phyloP scores from a whole-genome alignment of 2,329 filamentous ascomycete genomes.

The Clonostachys sp. region DNA sequence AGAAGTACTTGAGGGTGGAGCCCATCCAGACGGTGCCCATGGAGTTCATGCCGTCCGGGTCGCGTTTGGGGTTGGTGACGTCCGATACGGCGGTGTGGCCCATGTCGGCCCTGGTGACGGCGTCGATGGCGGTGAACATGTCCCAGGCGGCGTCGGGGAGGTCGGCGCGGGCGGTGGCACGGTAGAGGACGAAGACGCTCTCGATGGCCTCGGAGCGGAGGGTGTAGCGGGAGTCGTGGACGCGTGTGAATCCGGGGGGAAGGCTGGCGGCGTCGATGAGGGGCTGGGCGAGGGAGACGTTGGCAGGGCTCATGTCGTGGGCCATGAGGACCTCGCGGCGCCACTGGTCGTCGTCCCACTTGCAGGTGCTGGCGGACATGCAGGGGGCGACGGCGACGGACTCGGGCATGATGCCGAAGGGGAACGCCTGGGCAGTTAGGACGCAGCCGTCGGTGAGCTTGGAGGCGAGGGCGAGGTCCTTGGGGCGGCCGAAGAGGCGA shows the following conservation, averaged over 20 bases:
- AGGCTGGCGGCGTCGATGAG: conserved; percentile 5
- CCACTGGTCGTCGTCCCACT: conserved; percentile 27
- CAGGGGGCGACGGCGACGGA: conserved; percentile 39
- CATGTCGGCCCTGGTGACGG: conserved; percentile 33
- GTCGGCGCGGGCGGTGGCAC: conserved; percentile 37
- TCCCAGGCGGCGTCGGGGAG: conserved; percentile 40
- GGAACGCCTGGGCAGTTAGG: conserved; percentile 61
- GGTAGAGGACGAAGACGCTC: conserved; percentile 46
- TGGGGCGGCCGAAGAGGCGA: conserved; percentile 53
- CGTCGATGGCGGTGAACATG: conserved; percentile 38
- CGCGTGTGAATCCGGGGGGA: conserved; percentile 54
- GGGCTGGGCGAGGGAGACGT: background rate
- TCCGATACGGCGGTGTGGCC: conserved; percentile 36
- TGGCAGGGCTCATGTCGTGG: background rate
- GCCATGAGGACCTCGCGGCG: background rate
- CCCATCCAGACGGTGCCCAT: conserved; percentile 47
- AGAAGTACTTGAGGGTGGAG: conserved; percentile 74
- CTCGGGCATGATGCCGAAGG: conserved; percentile 64
- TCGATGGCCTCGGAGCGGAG: conserved; percentile 47
- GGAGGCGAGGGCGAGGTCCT: conserved; percentile 58
- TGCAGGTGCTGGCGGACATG: conserved; percentile 43
- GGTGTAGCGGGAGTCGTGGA: conserved; percentile 35
- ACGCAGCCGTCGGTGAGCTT: conserved; percentile 65
- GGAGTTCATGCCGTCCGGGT: background rate
- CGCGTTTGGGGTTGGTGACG: background rate